Evolutionary conservation across 2,329 filamentous ascomycete species (phyloP), one percentile per base, ranked within the genome.

Genomic region (Penicillium sp.): DNA sequence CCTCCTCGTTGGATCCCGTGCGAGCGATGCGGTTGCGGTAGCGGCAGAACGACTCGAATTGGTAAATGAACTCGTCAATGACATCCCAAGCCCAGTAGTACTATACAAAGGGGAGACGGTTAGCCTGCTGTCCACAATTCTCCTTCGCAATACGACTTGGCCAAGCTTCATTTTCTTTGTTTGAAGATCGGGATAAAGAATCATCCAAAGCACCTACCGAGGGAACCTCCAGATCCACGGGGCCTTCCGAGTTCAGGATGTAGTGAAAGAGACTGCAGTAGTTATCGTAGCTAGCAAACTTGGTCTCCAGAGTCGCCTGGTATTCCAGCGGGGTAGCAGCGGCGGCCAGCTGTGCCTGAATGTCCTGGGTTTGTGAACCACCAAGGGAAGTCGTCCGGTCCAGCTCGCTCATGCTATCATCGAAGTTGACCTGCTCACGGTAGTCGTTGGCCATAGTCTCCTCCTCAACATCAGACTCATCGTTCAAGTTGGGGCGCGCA

Each of bases 41-140:
- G 62, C 92, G 92, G 77, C 92, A 98, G 84, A 99, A 99, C 58
- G 93, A 96, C 84, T 99, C 97, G 85, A 99, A 99, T 78, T 99
- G 95, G 83, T 99, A 99, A 81, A 99, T 98, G 83, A 99, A 99
- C 80, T 99, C 95, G 78, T 99, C 95, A 80, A 99, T 97, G 67
- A 98, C 93, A 77, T 99, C 95, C 95, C 95, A 99, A 43, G 95
- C 95, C 95, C 95, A 99, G 83, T 93, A 97, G 81, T 96, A 96
- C 92, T 98, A 75, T 59, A 58, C 13, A 31, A 10, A n/a, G 21
- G 13, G n/a, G 10, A 19, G n/a, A 27, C 39, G 5, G 46, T 67
- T 63, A 67, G 65, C 51, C 11, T 21, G 11, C 9, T 39, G 5
- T 35, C 29, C 43, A 16, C n/a, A 14, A 29, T 47, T 19, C 19